These are phyloP conservation scores for Posidonia australis DNA, from an alignment of 106 monocot genomes.

Conservation along the genomic window DNA sequence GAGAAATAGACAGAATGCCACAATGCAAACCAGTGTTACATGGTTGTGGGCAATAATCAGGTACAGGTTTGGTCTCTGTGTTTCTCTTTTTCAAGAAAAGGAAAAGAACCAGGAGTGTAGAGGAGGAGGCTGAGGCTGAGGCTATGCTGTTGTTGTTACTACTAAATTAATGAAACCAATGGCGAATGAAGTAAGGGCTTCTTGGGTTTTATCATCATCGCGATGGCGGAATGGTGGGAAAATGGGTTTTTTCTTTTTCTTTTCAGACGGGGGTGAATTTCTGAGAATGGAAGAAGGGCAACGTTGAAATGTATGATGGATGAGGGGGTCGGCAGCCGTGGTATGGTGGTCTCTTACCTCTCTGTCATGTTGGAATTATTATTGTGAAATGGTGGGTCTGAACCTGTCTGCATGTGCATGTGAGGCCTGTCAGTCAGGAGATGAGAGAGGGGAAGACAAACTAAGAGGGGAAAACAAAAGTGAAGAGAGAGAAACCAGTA, in stretches of 20 bases:
- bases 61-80: not conserved
- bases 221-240: too few species aligned
- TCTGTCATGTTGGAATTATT: conserved; percentile 5
- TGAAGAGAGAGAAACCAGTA: too few species aligned
- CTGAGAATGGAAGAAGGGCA: not conserved
- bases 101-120: not conserved
- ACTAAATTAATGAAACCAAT: conserved; percentile 6
- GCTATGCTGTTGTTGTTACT: not conserved
- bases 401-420: conserved; percentile 3
- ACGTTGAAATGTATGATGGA: not conserved
- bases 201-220: too few species aligned
- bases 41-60: not conserved
- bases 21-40: not conserved
- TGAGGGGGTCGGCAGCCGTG: not conserved
- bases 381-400: conserved; percentile 5
- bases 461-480: too few species aligned
- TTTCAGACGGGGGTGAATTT: not conserved
- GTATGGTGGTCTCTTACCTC: not conserved
- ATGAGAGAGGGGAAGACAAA: too few species aligned
- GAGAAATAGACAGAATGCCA: not conserved
- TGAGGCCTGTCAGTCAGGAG: conserved; percentile 3
- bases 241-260: not conserved
- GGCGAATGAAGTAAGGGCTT: not conserved
- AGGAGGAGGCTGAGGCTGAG: not conserved
- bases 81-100: not conserved